Percentiles rank a stretch among this genome's conserved stretches.
Conservation (phyloP, 2,329 filamentous ascomycete species). For the Apiospora marii region DNA sequence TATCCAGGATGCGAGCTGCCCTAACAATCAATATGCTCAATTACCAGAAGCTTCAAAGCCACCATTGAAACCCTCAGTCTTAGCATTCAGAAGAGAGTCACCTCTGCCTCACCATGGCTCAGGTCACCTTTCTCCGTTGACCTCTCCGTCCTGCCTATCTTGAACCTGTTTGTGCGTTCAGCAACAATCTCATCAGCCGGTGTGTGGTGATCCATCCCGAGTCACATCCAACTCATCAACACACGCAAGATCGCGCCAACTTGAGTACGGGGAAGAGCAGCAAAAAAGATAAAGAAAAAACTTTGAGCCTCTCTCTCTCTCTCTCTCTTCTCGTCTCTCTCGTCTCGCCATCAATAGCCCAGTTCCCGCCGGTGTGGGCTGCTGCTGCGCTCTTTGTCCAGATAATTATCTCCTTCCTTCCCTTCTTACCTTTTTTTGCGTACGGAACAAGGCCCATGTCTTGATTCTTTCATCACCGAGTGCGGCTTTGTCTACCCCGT, state of each 20-base stretch:
- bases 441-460: neutral
- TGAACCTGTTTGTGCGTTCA: neutral
- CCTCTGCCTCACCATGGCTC: neutral
- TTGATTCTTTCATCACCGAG: slow-evolving; percentile 3
- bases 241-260: neutral
- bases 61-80: neutral
- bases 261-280: neutral
- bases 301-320: neutral
- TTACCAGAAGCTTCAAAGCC: neutral
- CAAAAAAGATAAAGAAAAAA: neutral
- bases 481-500: neutral
- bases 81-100: neutral
- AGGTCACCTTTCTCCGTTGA: neutral
- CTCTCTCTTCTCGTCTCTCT: neutral
- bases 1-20: neutral
- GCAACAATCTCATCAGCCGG: neutral
- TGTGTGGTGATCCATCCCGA: slow-evolving; percentile 3
- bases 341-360: neutral
- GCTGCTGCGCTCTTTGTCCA: neutral
- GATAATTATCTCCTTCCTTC: neutral
- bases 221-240: slow-evolving; percentile 1
- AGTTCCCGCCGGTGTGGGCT: neutral
- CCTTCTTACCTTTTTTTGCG: neutral
- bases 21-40: slow-evolving; percentile 3
- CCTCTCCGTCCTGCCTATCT: neutral